Evolutionary conservation across 768 basidiomycete genomes (phyloP), one percentile per base, ranked within the genome.

Genomic region (Suillus clintonianus): DNA sequence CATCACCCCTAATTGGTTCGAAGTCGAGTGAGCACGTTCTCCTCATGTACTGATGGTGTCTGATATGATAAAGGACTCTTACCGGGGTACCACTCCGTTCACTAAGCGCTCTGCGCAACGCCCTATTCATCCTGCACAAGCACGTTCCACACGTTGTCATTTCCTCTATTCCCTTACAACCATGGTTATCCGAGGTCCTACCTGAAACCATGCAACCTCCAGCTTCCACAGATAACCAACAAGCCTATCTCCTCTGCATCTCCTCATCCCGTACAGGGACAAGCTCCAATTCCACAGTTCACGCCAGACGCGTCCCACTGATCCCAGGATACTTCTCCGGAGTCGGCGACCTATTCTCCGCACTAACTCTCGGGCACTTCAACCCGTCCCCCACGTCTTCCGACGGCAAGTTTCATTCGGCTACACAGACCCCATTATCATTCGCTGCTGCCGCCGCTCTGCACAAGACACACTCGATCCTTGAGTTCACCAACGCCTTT

Each of bases 1-100:
- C 55, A 98, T 98, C 67, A 95, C 97, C 0, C 97, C 97, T 0
- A 99, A 99, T 72, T 97, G 95, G 87, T 99, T 95, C 69, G 97
- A 99, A 80, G 92, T 91, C 65, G 97, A 99, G 95, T 96, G 73
- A 75, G 71, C 65, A 45, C n/a, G 17, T 32, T 50, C 60, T 13
- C 48, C 6, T 48, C 30, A 17, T 11, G 10, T 32, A 22, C 24
- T 34, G 32, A 47, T 55, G 62, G 30, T 64, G 43, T 62, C 32
- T 36, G 22, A 42, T 36, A 59, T 27, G 61, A 63, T 58, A 5
- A 66, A 98, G 95, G 78, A 80, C 89, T 3, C 81, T 99, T 19
- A 94, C 97, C 0, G 85, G 87, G 34, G 80, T 85, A 41, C 77
- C 85, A 62, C 86, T 99, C 53, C 82, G 79, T n/a, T 88, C 91